A percentile compares a stretch with the other conserved stretches of the same genome.
phyloP scores from a whole-genome alignment of 495 filamentous ascomycete species.

The Penicillium canescens region DNA sequence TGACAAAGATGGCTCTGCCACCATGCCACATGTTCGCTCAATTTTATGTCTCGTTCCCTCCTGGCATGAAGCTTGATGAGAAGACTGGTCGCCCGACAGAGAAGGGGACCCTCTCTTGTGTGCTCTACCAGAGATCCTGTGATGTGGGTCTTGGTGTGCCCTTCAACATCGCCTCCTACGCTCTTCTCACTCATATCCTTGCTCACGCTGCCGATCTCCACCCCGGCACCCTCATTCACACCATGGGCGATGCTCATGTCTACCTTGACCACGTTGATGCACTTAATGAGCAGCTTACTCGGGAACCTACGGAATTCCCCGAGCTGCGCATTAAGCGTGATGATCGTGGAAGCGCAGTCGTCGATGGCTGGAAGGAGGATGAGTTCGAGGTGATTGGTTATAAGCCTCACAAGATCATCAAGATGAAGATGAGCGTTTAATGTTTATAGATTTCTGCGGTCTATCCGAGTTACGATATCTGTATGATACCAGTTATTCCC shows the following conservation, averaged over 20 bases:
- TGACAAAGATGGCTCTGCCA: slow-evolving; percentile 88
- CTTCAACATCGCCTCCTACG: slow-evolving; percentile 96
- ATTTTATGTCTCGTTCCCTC: slow-evolving; percentile 88
- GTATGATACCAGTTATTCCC: slow-evolving; percentile 18
- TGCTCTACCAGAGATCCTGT: slow-evolving; percentile 90
- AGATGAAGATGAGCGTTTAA: slow-evolving; percentile 98
- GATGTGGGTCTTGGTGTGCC: slow-evolving; percentile 98
- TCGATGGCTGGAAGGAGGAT: slow-evolving; percentile 84
- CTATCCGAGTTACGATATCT: slow-evolving; percentile 13
- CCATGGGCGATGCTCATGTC: slow-evolving; percentile 95
- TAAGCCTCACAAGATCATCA: slow-evolving; percentile 82
- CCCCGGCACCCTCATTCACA: slow-evolving; percentile 82
- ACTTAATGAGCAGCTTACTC: slow-evolving; percentile 71
- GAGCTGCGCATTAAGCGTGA: slow-evolving; percentile 67
- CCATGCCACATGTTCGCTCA: slow-evolving; percentile 99
- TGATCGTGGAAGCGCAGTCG: slow-evolving; percentile 54
- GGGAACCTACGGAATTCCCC: slow-evolving; percentile 83
- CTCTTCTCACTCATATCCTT: slow-evolving; percentile 89
- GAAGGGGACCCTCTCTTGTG: slow-evolving; percentile 73
- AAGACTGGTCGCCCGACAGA: slow-evolving; percentile 34
- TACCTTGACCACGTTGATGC: slow-evolving; percentile 93
- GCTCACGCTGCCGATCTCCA: slow-evolving; percentile 81
- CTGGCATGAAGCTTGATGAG: slow-evolving; percentile 30
- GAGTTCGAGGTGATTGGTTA: slow-evolving; percentile 90
- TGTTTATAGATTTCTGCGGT: background rate